Percentiles rank a stretch among this genome's conserved stretches.
Evolutionary conservation across 139 green algal genomes (phyloP).

Genomic region (Tetratostichococcus sp.): DNA sequence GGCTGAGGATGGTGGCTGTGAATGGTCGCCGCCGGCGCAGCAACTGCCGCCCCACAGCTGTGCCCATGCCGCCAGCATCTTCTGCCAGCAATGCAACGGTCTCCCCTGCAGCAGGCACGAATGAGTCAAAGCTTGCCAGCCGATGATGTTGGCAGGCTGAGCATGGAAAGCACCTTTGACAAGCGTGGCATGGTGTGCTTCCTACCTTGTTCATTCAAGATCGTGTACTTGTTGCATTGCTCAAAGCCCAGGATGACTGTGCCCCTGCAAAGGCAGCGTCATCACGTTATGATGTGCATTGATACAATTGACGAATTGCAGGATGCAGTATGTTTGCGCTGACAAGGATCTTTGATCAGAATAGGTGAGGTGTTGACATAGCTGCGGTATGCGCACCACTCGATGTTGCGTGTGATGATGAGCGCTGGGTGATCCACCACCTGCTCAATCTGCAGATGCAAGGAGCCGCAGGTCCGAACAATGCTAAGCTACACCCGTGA

Average conservation of each 20-base stretch:
- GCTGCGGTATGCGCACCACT: conserved; percentile 53
- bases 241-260: conserved; percentile 87
- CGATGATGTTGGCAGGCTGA: not conserved
- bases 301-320: too few relatives aligned
- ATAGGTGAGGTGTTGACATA: too few relatives aligned
- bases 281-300: too few relatives aligned
- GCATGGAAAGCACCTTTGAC: too few relatives aligned
- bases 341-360: too few relatives aligned
- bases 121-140: not conserved
- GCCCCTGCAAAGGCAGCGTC: conserved; percentile 41
- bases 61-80: conserved; percentile 63
- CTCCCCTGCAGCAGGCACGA: not conserved
- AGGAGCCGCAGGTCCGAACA: too few relatives aligned
- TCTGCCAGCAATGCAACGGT: conserved; percentile 64
- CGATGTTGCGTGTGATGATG: conserved; percentile 62
- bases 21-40: conserved; percentile 68
- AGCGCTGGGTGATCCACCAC: conserved; percentile 61
- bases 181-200: too few relatives aligned
- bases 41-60: conserved; percentile 72
- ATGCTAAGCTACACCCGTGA: too few relatives aligned
- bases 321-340: too few relatives aligned
- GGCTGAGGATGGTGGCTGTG: conserved; percentile 69
- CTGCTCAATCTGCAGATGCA: conserved; percentile 19
- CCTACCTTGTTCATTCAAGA: conserved; percentile 61
- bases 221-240: conserved; percentile 74